Conservation (phyloP, 1,284 basidiomycete genomes). For the Trichosporon inkin region DNA sequence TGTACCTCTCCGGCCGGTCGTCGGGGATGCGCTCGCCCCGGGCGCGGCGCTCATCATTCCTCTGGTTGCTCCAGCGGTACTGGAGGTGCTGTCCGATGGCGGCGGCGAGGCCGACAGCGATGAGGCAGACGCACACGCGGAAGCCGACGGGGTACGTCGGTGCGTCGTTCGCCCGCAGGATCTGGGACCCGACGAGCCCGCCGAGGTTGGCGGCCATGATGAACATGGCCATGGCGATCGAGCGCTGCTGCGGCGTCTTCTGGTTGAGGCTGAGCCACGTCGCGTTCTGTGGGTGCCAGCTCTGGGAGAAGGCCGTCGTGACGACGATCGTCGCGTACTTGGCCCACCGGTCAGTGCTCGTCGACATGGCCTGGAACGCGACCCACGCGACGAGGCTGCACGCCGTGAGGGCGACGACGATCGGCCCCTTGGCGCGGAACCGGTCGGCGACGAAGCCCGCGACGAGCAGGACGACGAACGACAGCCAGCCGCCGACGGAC, state of each 20-base stretch:
- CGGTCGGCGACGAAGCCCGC: conserved; percentile 25
- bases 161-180: conserved; percentile 36
- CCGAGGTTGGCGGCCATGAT: conserved; percentile 41
- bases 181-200: conserved; percentile 36
- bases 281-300: conserved; percentile 31
- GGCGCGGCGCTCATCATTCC: neutral
- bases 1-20: too few relatives aligned
- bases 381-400: conserved; percentile 27
- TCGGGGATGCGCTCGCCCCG: neutral
- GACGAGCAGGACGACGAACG: conserved; percentile 17
- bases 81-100: conserved; percentile 33
- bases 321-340: conserved; percentile 30
- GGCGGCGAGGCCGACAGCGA: conserved; percentile 20
- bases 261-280: conserved; percentile 40
- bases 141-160: conserved; percentile 38
- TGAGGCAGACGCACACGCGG: conserved; percentile 29
- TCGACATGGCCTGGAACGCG: conserved; percentile 27
- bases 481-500: conserved; percentile 31
- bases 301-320: conserved; percentile 20
- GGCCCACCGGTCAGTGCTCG: conserved; percentile 24
- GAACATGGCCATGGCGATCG: conserved; percentile 42
- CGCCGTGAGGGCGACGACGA: conserved; percentile 19
- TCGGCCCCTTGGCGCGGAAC: conserved; percentile 18
- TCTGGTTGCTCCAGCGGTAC: conserved; percentile 30
- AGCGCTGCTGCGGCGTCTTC: conserved; percentile 32